Evolutionary conservation across 768 basidiomycete species (phyloP).

Genomic region (Kwoniella dendrophila): DNA sequence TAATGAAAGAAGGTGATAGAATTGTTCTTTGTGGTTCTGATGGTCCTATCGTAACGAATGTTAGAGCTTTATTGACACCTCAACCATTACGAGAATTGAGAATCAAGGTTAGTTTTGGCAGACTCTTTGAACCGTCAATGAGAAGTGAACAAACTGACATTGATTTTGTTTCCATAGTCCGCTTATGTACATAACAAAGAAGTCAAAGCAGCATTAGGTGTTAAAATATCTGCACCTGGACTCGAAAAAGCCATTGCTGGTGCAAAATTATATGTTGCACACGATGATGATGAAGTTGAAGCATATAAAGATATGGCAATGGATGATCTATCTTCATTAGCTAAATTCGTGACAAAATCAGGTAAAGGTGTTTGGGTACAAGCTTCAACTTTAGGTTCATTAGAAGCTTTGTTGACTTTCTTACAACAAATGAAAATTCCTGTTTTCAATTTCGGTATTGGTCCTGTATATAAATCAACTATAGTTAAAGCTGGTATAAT

Average conservation of each 20-base stretch:
- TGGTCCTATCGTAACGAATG: slow-evolving; percentile 92
- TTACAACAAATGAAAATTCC: slow-evolving; percentile 93
- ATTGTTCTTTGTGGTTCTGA: slow-evolving; percentile 97
- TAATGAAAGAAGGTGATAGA: slow-evolving; percentile 84
- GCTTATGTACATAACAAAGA: slow-evolving; percentile 96
- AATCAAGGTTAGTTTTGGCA: slow-evolving; percentile 70
- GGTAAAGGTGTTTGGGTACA: slow-evolving; percentile 98
- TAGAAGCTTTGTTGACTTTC: slow-evolving; percentile 96
- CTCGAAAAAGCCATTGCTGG: slow-evolving; percentile 98
- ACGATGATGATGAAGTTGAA: slow-evolving; percentile 96
- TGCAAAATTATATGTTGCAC: slow-evolving; percentile 85
- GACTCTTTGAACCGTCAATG: not conserved
- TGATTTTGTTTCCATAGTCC: slow-evolving; percentile 62
- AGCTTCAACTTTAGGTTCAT: slow-evolving; percentile 92
- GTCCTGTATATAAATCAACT: slow-evolving; percentile 93
- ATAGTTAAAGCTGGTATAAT: slow-evolving; percentile 89
- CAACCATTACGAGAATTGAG: slow-evolving; percentile 94
- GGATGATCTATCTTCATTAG: slow-evolving; percentile 85
- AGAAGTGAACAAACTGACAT: not conserved
- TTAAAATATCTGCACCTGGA: slow-evolving; percentile 92
- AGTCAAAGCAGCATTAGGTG: slow-evolving; percentile 93
- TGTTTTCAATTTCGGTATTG: slow-evolving; percentile 95
- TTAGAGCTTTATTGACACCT: slow-evolving; percentile 90
- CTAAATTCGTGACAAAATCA: slow-evolving; percentile 88
- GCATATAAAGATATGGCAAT: slow-evolving; percentile 92